Evolutionary conservation across 78 protist genomes (phyloP).

Genomic region (slime mould (Dictyostelium discoideum)): dicty_2.7 NC_007088.5:3586001-3586500

Average conservation of each 20-base stretch:
- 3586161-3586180: background rate
- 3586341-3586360: constrained; percentile 51
- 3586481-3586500: constrained; percentile 81
- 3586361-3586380: constrained; percentile 63
- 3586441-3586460: constrained; percentile 85
- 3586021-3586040: no score
- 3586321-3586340: constrained; percentile 59
- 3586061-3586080: background rate
- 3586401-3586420: constrained; percentile 84
- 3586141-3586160: background rate
- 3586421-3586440: constrained; percentile 82
- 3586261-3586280: constrained; percentile 16
- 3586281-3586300: constrained; percentile 26
- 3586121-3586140: background rate
- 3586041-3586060: background rate
- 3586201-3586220: constrained; percentile 25
- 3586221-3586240: constrained; percentile 48
- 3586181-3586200: background rate
- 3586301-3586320: constrained; percentile 64
- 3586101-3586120: background rate
- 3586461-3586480: constrained; percentile 82
- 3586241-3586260: constrained; percentile 16
- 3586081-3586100: background rate
- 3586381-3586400: constrained; percentile 86
- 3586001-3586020: background rate